A percentile compares a stretch with the other conserved stretches of the same genome.
Conservation (phyloP, 164 flowering plant species). For the Chimonanthus salicifolius region DNA sequence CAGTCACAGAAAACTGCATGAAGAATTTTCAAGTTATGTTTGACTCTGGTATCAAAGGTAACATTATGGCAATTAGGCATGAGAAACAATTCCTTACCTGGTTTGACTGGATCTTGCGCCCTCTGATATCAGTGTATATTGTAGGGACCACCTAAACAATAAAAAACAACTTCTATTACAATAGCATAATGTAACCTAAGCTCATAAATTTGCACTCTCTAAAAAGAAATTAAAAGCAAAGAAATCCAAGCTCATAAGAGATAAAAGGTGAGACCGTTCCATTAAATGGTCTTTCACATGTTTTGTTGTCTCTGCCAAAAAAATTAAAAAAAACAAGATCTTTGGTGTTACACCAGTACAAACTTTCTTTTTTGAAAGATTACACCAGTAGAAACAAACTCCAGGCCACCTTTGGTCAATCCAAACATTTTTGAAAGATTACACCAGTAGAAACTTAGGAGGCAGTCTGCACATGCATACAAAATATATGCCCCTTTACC, state of each 20-base stretch:
- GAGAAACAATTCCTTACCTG: slow-evolving; percentile 37
- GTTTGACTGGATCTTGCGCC: slow-evolving; percentile 56
- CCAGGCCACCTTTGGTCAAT: no score
- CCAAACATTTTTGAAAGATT: no score
- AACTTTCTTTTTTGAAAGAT: no score
- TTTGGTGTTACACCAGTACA: no score
- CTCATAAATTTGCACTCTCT: neutral
- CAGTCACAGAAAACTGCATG: slow-evolving; percentile 73
- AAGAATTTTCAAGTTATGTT: slow-evolving; percentile 2
- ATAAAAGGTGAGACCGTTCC: neutral
- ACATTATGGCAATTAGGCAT: neutral
- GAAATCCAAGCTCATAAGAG: neutral
- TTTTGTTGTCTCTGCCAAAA: neutral
- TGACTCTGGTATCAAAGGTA: neutral
- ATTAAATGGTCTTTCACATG: neutral
- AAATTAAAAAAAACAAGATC: no score
- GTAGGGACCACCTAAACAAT: slow-evolving; percentile 83
- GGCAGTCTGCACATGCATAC: no score
- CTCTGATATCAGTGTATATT: slow-evolving; percentile 63
- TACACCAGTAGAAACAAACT: no score
- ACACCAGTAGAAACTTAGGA: no score
- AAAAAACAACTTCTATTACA: neutral
- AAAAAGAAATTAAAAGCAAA: no score
- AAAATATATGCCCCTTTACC: no score
- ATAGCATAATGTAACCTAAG: neutral